These are phyloP conservation scores for Peronospora farinosa DNA, from an alignment of 352 stramenopile genomes.

Conservation along the genomic window DNA sequence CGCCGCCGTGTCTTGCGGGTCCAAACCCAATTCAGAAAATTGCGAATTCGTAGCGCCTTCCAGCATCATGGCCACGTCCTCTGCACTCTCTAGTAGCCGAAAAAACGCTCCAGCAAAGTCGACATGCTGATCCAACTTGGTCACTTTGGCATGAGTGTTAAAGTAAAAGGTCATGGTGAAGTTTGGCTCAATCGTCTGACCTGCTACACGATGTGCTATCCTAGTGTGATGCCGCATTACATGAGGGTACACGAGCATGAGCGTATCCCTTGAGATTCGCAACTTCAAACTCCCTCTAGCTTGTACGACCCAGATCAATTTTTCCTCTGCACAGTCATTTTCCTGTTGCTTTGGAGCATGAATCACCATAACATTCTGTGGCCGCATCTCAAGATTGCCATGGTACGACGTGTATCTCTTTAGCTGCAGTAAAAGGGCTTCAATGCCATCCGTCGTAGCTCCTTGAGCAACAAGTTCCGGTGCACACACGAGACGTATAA, in stretches of 20 bases:
- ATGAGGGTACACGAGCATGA: conserved; percentile 68
- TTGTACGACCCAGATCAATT: conserved; percentile 32
- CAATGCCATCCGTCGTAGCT: conserved; percentile 28
- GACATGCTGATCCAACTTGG: conserved; percentile 48
- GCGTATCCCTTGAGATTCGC: conserved; percentile 54
- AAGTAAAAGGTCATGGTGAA: conserved; percentile 53
- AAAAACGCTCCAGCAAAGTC: conserved; percentile 58
- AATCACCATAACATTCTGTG: conserved; percentile 18
- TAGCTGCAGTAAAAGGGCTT: conserved; percentile 50
- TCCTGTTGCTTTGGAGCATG: conserved; percentile 18
- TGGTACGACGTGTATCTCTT: conserved; percentile 73
- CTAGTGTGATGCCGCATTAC: conserved; percentile 43
- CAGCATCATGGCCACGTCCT: conserved; percentile 34
- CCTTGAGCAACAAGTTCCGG: conserved; percentile 26
- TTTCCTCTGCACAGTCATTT: conserved; percentile 5
- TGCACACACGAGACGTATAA: conserved; percentile 44
- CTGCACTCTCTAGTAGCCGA: conserved; percentile 30
- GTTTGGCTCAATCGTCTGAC: conserved; percentile 50
- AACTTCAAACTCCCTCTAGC: conserved; percentile 34
- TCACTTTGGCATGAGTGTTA: conserved; percentile 38
- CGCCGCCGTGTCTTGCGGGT: conserved; percentile 37
- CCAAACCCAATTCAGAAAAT: conserved; percentile 50
- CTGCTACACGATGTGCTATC: conserved; percentile 46
- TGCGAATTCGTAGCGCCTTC: conserved; percentile 46
- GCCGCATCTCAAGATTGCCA: conserved; percentile 38